These are phyloP conservation scores for Emergomyces orientalis DNA, from an alignment of 2,329 filamentous ascomycete species.

Conservation along the genomic window DNA sequence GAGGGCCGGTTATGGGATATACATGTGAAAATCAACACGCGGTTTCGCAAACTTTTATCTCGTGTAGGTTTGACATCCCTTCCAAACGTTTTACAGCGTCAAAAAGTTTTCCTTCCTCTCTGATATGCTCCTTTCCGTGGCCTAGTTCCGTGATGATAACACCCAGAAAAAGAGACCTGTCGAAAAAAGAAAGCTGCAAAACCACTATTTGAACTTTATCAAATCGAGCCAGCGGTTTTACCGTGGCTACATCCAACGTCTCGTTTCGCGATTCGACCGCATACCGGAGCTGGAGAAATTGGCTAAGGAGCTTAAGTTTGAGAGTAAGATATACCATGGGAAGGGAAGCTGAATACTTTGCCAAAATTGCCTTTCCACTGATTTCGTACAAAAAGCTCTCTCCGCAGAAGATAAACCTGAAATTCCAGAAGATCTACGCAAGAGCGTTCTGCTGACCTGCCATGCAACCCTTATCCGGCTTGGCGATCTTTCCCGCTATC, in stretches of 20 bases:
- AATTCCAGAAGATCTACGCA: slow-evolving; percentile 43
- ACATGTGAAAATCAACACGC: slow-evolving; percentile 67
- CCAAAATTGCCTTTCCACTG: not conserved
- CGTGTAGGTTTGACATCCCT: slow-evolving; percentile 34
- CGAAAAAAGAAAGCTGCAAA: slow-evolving; percentile 67
- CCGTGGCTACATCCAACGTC: slow-evolving; percentile 68
- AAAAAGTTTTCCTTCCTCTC: not conserved
- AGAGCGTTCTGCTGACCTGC: slow-evolving; percentile 61
- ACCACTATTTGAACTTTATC: slow-evolving; percentile 73
- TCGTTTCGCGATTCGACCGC: slow-evolving; percentile 52
- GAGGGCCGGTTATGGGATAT: slow-evolving; percentile 69
- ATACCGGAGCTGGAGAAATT: slow-evolving; percentile 51
- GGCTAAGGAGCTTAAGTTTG: slow-evolving; percentile 42
- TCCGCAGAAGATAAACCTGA: slow-evolving; percentile 38
- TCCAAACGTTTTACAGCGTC: slow-evolving; percentile 11
- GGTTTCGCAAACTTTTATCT: slow-evolving; percentile 62
- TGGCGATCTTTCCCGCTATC: slow-evolving; percentile 83
- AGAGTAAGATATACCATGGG: slow-evolving; percentile 30
- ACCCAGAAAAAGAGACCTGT: slow-evolving; percentile 45
- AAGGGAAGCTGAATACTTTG: not conserved
- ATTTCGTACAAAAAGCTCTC: slow-evolving; percentile 25
- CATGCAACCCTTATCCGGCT: slow-evolving; percentile 76
- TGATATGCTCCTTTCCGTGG: slow-evolving; percentile 9
- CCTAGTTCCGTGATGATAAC: slow-evolving; percentile 42
- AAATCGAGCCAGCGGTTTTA: slow-evolving; percentile 86